A percentile compares a stretch with the other conserved stretches of the same genome.
phyloP scores from a whole-genome alignment of 768 basidiomycete genomes.

The Tylopilus vinaceipallidus region DNA sequence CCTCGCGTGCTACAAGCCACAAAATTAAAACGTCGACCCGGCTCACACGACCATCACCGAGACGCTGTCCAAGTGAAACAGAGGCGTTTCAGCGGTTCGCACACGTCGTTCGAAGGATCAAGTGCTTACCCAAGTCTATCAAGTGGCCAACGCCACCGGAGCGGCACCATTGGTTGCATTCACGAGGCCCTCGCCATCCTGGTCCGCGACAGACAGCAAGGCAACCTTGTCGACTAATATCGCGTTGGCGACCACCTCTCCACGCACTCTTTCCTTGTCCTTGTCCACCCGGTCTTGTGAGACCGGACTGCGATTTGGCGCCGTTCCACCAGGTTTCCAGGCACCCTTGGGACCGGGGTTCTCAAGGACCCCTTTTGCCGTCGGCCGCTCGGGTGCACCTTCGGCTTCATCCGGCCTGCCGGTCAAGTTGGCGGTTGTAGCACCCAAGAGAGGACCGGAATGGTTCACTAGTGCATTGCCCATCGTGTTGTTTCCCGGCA shows the following conservation, averaged over 20 bases:
- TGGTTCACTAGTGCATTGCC: conserved; percentile 40
- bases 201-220: conserved; percentile 37
- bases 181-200: conserved; percentile 8
- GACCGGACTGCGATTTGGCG: conserved; percentile 15
- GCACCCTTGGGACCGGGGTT: conserved; percentile 35
- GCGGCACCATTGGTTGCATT: conserved; percentile 11
- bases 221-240: conserved; percentile 38
- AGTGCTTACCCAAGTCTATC: conserved; percentile 23
- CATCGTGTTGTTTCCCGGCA: conserved; percentile 35
- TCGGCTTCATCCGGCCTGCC: conserved; percentile 46
- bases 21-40: conserved; percentile 28
- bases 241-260: conserved; percentile 35
- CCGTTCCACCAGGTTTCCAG: conserved; percentile 21
- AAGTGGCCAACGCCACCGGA: conserved; percentile 27
- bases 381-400: conserved; percentile 44
- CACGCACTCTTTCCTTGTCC: conserved; percentile 36
- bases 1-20: conserved; percentile 25
- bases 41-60: conserved; percentile 4
- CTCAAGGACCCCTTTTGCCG: conserved; percentile 43
- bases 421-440: conserved; percentile 4
- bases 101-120: neutral
- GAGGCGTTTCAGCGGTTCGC: conserved; percentile 2
- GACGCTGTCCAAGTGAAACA: conserved; percentile 17
- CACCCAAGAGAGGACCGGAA: conserved; percentile 23
- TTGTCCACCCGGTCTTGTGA: conserved; percentile 25